Percentiles rank a stretch among this genome's conserved stretches.
Evolutionary conservation across 331 rosid genomes (phyloP).

Genomic region (Quercus tomentella): DNA sequence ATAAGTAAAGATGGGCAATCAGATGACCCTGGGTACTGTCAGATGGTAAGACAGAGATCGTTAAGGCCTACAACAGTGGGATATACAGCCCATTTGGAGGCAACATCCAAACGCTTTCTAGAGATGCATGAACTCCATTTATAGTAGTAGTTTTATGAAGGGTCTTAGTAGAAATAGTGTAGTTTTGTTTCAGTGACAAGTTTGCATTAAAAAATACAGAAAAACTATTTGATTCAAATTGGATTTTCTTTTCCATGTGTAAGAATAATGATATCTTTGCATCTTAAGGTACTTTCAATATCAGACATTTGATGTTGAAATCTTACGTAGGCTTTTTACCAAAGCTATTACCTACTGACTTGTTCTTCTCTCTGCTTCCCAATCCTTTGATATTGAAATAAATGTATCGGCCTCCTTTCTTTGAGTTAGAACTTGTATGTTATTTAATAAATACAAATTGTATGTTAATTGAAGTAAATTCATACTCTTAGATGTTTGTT

Average conservation of each 20-base stretch:
- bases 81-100: conserved; percentile 76
- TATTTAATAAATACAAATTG: too few relatives aligned
- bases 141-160: background rate
- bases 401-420: too few relatives aligned
- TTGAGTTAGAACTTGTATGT: too few relatives aligned
- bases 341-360: background rate
- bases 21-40: conserved; percentile 65
- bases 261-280: background rate
- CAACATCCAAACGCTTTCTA: conserved; percentile 46
- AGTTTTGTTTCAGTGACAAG: conserved; percentile 12
- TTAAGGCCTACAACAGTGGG: conserved; percentile 73
- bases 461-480: too few relatives aligned
- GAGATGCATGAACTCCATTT: conserved; percentile 14
- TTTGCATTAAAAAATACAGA: background rate
- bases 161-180: conserved; percentile 8
- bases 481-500: too few relatives aligned
- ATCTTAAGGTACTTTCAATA: background rate
- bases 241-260: conserved; percentile 4
- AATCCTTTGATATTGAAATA: too few relatives aligned
- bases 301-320: background rate
- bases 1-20: conserved; percentile 64
- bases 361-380: too few relatives aligned
- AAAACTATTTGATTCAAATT: conserved; percentile 4
- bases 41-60: conserved; percentile 67
- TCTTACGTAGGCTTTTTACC: background rate